Percentiles rank a stretch among this genome's conserved stretches.
Conservation (phyloP, 768 basidiomycete genomes). For the Rhizopogon sp. region DNA sequence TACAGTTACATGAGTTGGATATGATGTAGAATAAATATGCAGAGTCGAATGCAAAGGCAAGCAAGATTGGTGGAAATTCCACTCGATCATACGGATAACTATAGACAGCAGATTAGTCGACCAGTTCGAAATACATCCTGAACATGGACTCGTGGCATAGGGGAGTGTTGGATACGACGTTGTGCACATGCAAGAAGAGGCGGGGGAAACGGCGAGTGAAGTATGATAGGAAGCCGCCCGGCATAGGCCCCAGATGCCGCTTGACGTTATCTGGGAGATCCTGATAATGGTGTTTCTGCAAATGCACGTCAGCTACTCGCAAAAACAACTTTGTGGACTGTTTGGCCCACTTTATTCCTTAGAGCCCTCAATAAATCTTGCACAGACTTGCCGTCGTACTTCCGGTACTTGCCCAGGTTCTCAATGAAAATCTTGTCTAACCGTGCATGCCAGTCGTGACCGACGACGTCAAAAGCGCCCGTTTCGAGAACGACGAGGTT, state of each 20-base stretch:
- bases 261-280: slow-evolving; percentile 92
- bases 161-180: slow-evolving; percentile 69
- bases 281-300: slow-evolving; percentile 95
- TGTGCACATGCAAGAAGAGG: slow-evolving; percentile 88
- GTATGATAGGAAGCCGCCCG: slow-evolving; percentile 87
- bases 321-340: not conserved
- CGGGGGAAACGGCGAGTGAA: slow-evolving; percentile 91
- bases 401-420: slow-evolving; percentile 94
- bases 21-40: slow-evolving; percentile 7
- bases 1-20: slow-evolving; percentile 10
- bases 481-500: slow-evolving; percentile 72
- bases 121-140: slow-evolving; percentile 78
- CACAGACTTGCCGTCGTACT: slow-evolving; percentile 89
- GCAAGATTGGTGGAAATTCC: slow-evolving; percentile 4
- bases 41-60: not conserved
- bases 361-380: slow-evolving; percentile 91
- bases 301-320: slow-evolving; percentile 8
- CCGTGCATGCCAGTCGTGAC: slow-evolving; percentile 83
- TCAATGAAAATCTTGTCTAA: slow-evolving; percentile 90
- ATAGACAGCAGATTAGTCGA: slow-evolving; percentile 29
- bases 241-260: slow-evolving; percentile 84
- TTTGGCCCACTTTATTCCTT: slow-evolving; percentile 79
- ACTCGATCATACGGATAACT: slow-evolving; percentile 10
- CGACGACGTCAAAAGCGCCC: slow-evolving; percentile 66
- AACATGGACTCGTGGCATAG: slow-evolving; percentile 87